Evolutionary conservation across 2,329 filamentous ascomycete species (phyloP).

Genomic region (Fusarium torulosum): DNA sequence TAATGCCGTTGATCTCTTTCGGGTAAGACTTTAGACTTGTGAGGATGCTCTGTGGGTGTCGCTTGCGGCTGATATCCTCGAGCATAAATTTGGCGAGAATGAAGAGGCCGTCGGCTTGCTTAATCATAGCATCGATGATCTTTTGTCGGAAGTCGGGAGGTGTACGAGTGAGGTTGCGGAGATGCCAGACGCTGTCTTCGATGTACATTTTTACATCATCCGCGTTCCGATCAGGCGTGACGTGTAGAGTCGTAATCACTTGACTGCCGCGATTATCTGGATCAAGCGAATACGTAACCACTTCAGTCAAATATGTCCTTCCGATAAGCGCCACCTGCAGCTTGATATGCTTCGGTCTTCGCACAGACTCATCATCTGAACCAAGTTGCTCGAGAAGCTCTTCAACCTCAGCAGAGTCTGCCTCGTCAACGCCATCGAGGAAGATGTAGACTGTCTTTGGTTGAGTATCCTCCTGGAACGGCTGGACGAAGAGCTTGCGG

Average conservation of each 20-base stretch:
- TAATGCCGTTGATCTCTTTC: constrained; percentile 58
- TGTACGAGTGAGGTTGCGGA: constrained; percentile 54
- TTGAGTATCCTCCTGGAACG: constrained; percentile 52
- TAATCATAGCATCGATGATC: constrained; percentile 56
- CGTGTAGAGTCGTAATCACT: constrained; percentile 56
- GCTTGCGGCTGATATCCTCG: constrained; percentile 60
- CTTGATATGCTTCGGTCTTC: constrained; percentile 37
- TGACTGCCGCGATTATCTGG: constrained; percentile 47
- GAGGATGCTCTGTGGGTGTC: constrained; percentile 59
- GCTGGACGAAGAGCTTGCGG: constrained; percentile 56
- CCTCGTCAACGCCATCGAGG: constrained; percentile 62
- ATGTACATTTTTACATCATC: constrained; percentile 60
- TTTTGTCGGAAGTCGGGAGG: constrained; percentile 52
- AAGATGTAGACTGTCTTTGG: constrained; percentile 58
- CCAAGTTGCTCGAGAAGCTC: constrained; percentile 55
- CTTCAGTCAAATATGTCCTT: constrained; percentile 57
- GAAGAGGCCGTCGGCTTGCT: constrained; percentile 61
- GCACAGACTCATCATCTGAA: constrained; percentile 39
- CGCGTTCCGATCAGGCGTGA: constrained; percentile 58
- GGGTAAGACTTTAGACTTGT: constrained; percentile 60
- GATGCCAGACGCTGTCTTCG: constrained; percentile 55
- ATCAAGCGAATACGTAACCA: constrained; percentile 53
- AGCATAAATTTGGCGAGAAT: constrained; percentile 65
- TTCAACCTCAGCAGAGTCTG: constrained; percentile 54
- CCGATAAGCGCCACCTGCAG: constrained; percentile 58